Evolutionary conservation across 2,329 filamentous ascomycete species (phyloP).

Genomic region (Ophiostoma montium): DNA sequence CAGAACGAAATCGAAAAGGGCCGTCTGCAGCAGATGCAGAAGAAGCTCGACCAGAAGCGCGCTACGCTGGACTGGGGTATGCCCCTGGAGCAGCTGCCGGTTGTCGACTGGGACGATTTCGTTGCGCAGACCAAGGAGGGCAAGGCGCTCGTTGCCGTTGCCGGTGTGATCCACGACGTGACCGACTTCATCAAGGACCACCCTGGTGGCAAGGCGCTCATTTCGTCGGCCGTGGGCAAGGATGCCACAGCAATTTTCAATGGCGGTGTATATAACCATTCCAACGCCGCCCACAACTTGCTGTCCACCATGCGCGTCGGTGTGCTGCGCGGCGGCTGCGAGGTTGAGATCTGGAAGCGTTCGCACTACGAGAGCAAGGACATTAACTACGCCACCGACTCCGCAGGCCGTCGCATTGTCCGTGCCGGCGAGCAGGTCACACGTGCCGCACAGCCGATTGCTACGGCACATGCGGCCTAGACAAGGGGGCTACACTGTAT

Average conservation of each 20-base stretch:
- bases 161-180: constrained; percentile 77
- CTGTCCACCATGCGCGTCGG: constrained; percentile 79
- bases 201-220: constrained; percentile 81
- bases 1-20: constrained; percentile 88
- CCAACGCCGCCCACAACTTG: constrained; percentile 79
- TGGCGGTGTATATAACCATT: constrained; percentile 79
- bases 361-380: constrained; percentile 76
- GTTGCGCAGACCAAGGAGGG: constrained; percentile 65
- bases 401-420: constrained; percentile 65
- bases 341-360: constrained; percentile 89
- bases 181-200: constrained; percentile 76
- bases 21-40: constrained; percentile 74
- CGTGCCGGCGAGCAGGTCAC: constrained; percentile 78
- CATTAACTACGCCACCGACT: constrained; percentile 65
- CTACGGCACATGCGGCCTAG: constrained; percentile 72
- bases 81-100: constrained; percentile 71
- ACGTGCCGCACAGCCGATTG: constrained; percentile 64
- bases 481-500: not conserved
- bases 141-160: constrained; percentile 61
- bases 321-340: constrained; percentile 73
- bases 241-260: constrained; percentile 87
- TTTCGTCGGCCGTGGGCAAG: constrained; percentile 69
- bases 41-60: constrained; percentile 85
- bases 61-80: constrained; percentile 72
- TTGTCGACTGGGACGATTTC: constrained; percentile 78